Evolutionary conservation across 345 rosid genomes (phyloP).

Genomic region (Erysimum cheiranthoides): DNA sequence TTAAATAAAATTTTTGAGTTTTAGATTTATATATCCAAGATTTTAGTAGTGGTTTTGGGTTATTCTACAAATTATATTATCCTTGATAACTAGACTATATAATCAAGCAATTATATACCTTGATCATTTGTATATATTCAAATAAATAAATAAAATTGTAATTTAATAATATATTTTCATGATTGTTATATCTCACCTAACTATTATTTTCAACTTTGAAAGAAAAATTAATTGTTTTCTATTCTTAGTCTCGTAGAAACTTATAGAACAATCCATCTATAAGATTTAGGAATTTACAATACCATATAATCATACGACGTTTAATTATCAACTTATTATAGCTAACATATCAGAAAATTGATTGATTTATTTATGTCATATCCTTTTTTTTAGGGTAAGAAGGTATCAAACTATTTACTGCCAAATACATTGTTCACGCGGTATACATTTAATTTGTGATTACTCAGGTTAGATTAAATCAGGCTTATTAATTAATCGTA

Average conservation of each 20-base stretch:
- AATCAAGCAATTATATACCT: too few relatives aligned
- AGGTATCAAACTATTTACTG: neutral
- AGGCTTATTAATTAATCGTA: neutral
- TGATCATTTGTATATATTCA: too few relatives aligned
- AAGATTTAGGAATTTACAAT: neutral
- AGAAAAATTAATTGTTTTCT: neutral
- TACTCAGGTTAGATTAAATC: neutral
- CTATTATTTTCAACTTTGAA: neutral
- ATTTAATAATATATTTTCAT: neutral
- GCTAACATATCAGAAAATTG: neutral
- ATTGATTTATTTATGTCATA: neutral
- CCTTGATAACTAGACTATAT: too few relatives aligned
- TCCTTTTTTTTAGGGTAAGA: neutral
- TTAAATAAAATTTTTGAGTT: too few relatives aligned
- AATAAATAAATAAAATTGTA: too few relatives aligned
- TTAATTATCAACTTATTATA: too few relatives aligned
- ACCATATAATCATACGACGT: too few relatives aligned
- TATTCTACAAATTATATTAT: too few relatives aligned
- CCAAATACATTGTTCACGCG: neutral
- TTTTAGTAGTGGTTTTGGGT: too few relatives aligned
- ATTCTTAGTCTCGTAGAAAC: neutral
- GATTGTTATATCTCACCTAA: constrained; percentile 27
- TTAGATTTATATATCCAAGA: too few relatives aligned
- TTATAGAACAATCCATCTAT: neutral
- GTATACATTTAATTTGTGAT: neutral